Percentiles rank a stretch among this genome's conserved stretches.
Evolutionary conservation across 2,329 filamentous ascomycete genomes (phyloP).

Genomic region (Tolypocladium tundrense): DNA sequence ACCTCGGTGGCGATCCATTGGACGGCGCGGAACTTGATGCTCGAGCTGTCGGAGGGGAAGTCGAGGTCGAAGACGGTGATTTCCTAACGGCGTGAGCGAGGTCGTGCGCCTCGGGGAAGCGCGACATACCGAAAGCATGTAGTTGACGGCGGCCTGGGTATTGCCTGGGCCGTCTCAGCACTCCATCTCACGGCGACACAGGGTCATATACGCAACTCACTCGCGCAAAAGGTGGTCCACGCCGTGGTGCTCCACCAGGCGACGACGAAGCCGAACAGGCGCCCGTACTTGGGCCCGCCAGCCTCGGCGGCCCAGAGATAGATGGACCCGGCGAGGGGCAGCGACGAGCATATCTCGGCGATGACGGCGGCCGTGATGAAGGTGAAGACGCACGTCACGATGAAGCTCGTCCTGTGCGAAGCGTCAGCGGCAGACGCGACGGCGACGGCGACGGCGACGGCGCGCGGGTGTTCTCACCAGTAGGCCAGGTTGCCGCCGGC

Average conservation of each 20-base stretch:
- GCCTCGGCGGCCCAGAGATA: conserved; percentile 53
- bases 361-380: conserved; percentile 51
- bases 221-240: conserved; percentile 49
- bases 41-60: conserved; percentile 40
- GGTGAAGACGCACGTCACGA: conserved; percentile 49
- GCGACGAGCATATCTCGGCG: conserved; percentile 49
- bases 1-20: conserved; percentile 50
- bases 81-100: conserved; percentile 26
- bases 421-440: not conserved
- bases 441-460: no score
- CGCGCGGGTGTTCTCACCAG: conserved; percentile 33
- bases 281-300: conserved; percentile 42
- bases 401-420: conserved; percentile 39
- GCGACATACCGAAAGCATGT: not conserved
- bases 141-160: not conserved
- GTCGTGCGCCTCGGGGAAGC: no score
- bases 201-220: conserved; percentile 13
- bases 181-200: not conserved
- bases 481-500: conserved; percentile 51
- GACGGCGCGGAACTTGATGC: conserved; percentile 47
- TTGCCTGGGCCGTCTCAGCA: not conserved
- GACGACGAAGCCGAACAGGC: conserved; percentile 49
- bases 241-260: conserved; percentile 55
- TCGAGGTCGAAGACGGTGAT: conserved; percentile 45
- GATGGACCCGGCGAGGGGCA: conserved; percentile 48